Base-by-base conservation (phyloP, 164 flowering plant genomes). In the Dillenia turbinata region DNA sequence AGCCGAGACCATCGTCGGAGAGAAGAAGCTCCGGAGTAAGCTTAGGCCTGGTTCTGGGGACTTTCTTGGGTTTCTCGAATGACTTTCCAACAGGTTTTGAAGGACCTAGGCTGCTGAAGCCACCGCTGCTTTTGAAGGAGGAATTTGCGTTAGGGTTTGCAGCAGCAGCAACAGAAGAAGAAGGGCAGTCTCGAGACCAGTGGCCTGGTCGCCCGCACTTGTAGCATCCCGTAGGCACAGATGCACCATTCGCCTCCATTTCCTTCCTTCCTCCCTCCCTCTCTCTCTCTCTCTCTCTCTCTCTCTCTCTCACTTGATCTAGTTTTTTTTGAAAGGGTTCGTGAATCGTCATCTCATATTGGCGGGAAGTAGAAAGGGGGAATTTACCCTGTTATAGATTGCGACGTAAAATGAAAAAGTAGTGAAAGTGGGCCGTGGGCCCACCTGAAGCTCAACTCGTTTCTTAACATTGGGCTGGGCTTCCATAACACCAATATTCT, bases 201-300 rank as follows among this genome's bases (percentile, higher is more conserved):
- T 94, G 98, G 43, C 98, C 98, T 1, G 98, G 97, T 1, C 88
- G 84, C 19, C 98, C 98, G 75, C 98, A 94, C 72, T 91, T 94
- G 87, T 73, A 94, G 77, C 98, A 94, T 1, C 98, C 98, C 0
- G 98, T 90, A 0, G 97, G 87, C 2, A 82, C 80, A 9, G 80
- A 71, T 46, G 69, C 74, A 51, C 77, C 57, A 14, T 56, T 54
- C 3, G 55, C 71, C 72, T 75, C 75, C 78, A 73, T 76, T 11
- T 54, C 24, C 58, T 1, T 1, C 0, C 9, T 19, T 11, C 58
- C 15, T 15, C 66, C 48, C 47, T 47, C 54, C 49, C 47, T 54
- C 60, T n/a, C 65, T 12, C 45, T 2, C 26, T 15, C 8, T 11
- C 64, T 61, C 40, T 4, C 40, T 5, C 40, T 33, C 40, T 0